A percentile compares a stretch with the other conserved stretches of the same genome.
Evolutionary conservation across 2,329 filamentous ascomycete species (phyloP).

Genomic region (Colletotrichum australisinense): DNA sequence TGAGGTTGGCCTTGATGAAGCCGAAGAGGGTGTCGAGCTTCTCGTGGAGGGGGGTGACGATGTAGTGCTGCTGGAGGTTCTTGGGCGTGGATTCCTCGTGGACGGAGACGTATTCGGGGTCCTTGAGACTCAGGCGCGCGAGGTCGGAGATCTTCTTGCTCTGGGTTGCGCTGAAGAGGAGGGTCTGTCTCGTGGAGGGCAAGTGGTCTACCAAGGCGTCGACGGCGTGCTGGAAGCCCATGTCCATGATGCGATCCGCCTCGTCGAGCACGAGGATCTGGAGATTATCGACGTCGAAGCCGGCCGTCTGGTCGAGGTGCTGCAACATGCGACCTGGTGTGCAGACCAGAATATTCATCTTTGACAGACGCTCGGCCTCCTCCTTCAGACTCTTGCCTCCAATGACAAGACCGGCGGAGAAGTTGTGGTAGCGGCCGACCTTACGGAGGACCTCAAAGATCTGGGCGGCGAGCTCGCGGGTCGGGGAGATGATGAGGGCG

Average conservation of each 20-base stretch:
- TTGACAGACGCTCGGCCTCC: constrained; percentile 82
- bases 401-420: constrained; percentile 93
- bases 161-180: constrained; percentile 96
- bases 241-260: constrained; percentile 95
- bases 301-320: constrained; percentile 92
- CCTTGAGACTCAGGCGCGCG: constrained; percentile 85
- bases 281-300: constrained; percentile 89
- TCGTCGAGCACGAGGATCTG: constrained; percentile 96
- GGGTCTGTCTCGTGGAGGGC: constrained; percentile 85
- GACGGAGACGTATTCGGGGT: constrained; percentile 95
- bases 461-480: constrained; percentile 93
- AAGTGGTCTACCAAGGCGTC: constrained; percentile 95
- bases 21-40: constrained; percentile 94
- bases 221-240: constrained; percentile 92
- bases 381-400: constrained; percentile 92
- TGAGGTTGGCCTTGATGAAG: constrained; percentile 91
- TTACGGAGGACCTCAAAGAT: constrained; percentile 96
- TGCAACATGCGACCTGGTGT: constrained; percentile 96
- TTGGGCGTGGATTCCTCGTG: constrained; percentile 90
- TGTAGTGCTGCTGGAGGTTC: constrained; percentile 90
- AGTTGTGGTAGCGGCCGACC: constrained; percentile 87
- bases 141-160: constrained; percentile 94
- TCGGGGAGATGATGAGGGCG: constrained; percentile 92
- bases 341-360: constrained; percentile 98
- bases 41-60: constrained; percentile 84